phyloP scores from a whole-genome alignment of 148 eudicot genomes.

The Salicornia ramosissima region DNA sequence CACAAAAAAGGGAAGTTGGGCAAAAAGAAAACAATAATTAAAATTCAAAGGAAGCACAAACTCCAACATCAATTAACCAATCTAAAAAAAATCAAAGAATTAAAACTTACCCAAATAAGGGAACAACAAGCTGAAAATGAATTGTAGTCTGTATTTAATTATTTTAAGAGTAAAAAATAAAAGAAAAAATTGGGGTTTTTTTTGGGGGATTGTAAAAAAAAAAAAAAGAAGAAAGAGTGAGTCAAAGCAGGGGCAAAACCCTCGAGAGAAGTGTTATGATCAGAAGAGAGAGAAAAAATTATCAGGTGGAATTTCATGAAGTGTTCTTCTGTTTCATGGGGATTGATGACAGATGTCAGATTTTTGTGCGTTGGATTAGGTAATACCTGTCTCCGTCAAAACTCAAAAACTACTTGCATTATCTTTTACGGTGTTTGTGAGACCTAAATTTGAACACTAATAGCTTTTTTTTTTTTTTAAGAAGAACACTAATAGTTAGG shows the following conservation, averaged over 20 bases:
- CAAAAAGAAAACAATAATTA: constrained; percentile 1
- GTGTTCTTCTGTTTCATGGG: background rate
- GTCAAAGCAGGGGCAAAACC: constrained; percentile 27
- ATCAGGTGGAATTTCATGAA: constrained; percentile 16
- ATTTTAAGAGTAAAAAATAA: background rate
- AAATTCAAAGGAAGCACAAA: constrained; percentile 4
- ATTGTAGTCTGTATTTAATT: background rate
- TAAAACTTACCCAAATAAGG: constrained; percentile 24
- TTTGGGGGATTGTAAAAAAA: constrained; percentile 1
- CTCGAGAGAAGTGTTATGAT: constrained; percentile 26
- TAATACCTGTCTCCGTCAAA: too few relatives aligned
- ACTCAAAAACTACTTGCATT: too few relatives aligned
- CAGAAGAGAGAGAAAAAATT: constrained; percentile 16
- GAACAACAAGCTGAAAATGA: constrained; percentile 5
- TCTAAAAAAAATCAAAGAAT: background rate
- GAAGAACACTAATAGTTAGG: too few relatives aligned
- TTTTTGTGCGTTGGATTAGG: background rate
- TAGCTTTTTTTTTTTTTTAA: too few relatives aligned
- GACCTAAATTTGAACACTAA: too few relatives aligned
- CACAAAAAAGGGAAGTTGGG: constrained; percentile 7
- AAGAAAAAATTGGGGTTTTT: constrained; percentile 15
- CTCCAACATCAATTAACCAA: constrained; percentile 16
- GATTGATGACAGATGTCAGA: constrained; percentile 16
- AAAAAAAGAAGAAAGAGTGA: background rate
- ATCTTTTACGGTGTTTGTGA: too few relatives aligned